Base-by-base conservation (phyloP, 2,329 filamentous ascomycete species). In the Dendrostoma leiphaemia region DNA sequence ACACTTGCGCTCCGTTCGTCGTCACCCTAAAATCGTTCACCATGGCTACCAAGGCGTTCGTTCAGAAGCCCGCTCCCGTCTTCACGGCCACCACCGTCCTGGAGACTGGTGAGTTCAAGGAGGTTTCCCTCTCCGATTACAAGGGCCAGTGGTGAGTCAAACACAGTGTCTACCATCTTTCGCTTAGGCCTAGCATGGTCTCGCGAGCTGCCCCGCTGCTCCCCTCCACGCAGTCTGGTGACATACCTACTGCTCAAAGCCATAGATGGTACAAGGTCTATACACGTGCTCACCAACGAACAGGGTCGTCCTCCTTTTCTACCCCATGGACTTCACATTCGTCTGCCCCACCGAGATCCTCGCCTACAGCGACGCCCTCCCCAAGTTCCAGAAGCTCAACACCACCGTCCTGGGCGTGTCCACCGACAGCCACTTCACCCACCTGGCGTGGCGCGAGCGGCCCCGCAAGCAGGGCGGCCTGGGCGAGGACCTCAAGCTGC, bases 271-370 rank as follows among this genome's bases (percentile, higher is more conserved):
- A n/a, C n/a, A n/a, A n/a, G n/a, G n/a, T n/a, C n/a, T n/a, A n/a
- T n/a, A n/a, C n/a, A n/a, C n/a, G n/a, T 52, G 47, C 54, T 48
- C 23, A 50, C 28, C 55, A 50, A 28, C 17, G 19, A 37, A n/a
- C 24, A 76, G 84, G 84, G 78, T 86, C 56, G 74, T 86, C 62
- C 81, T 87, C 31, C 79, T 82, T 60, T 86, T 86, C 75, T 82
- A 86, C 68, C 84, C 84, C 54, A 83, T 85, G 72, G 83, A 85
- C 63, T 87, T 84, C 77, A 85, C 83, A 61, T 86, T 86, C 62
- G 82, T 86, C 66, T 86, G 83, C 74, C 81, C 82, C 26, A 83
- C 81, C 65, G 81, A 86, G 70, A 85, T 86, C 70, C 79, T 84
- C 64, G 82, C 83, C 64, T 86, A 81, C 73, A 82, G 80, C 68